Evolutionary conservation across 768 basidiomycete genomes (phyloP), one percentile per base, ranked within the genome.

Genomic region (Sarcomyxa edulis): DNA sequence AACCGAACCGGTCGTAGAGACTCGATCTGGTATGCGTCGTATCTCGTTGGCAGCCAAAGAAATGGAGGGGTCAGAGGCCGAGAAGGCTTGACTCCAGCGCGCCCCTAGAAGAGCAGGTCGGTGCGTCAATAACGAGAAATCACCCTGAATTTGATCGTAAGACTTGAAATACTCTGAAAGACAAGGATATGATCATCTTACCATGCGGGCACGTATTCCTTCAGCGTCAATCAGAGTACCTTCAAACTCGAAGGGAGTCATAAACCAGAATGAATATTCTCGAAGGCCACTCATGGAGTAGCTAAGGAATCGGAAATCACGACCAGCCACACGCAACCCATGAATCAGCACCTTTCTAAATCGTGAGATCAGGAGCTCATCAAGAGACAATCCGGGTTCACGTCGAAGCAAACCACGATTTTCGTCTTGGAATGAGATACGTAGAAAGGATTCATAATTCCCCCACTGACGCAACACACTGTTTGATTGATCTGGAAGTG

Each of bases 51-150:
- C 39, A 21, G 50, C 38, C 15, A 75, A 53, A 4, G 56, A 49
- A 11, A 73, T 54, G 0, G 66, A 71, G 0, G 74, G 65, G 29
- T 76, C 69, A 0, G 74, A 74, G 1, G 71, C 60, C 1, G 73
- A 70, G 49, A 77, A 76, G 1, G 69, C 72, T 49, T 76, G 75
- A 20, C 69, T 62, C 66, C 76, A 69, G 18, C 74, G 62, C n/a
- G 74, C 74, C 5, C 61, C 74, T 7, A 69, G 64, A 28, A 69
- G 58, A 9, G 74, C 71, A 14, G 74, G 74, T 37, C 61, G 56
- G 34, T 58, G 39, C n/a, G 41, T 21, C 32, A 71, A 48, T 11
- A 44, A 48, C n/a, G 65, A 56, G 44, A 69, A 69, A 41, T 69
- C 59, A 1, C 68, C 68, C 68, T 69, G 23, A 16, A 19, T 18